Base-by-base conservation (phyloP, 345 rosid species). In the Geranium brycei region DNA sequence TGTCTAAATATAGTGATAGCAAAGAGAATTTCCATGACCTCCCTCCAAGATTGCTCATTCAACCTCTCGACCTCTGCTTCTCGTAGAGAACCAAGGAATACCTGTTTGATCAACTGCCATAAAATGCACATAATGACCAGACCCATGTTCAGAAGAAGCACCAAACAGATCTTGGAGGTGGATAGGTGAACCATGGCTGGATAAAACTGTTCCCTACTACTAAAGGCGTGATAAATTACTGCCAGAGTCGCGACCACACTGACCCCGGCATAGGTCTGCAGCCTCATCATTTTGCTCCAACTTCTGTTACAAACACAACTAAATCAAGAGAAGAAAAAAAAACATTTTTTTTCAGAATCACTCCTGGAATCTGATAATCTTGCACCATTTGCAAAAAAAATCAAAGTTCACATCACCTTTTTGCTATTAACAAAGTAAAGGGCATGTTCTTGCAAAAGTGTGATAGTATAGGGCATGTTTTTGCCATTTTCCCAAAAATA, bases 1-100 rank as follows among this genome's bases (percentile, higher is more conserved):
- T 92, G 95, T 72, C 98, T 69, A 68, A 89, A 92, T 11, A 92
- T 92, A 7, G 96, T 92, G 60, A 92, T 81, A 1, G 95, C 98
- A 63, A 92, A 92, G 69, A 92, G 95, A 65, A 89, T 84, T 77
- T 92, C 96, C 96, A 92, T 89, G 57, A 87, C 79, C 73, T 92
- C 98, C 61, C 98, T 87, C 95, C 93, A 87, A 0, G 89, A 84
- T 59, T 89, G 96, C 73, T 92, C 98, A 64, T 92, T 92, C 75
- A 92, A 71, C 61, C 98, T 79, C 82, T 92, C 98, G 17, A 92
- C 83, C 63, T 92, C 98, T 8, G 96, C 96, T 76, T 92, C 98
- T 4, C 98, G 85, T 23, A 91, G 98, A 10, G 92, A 74, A 40
- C 98, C 98, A 15, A 92, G 93, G 72, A 92, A 92, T 7, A 92